Evolutionary conservation across 495 filamentous ascomycete genomes (phyloP).

Genomic region (Aspergillus leporis): DNA sequence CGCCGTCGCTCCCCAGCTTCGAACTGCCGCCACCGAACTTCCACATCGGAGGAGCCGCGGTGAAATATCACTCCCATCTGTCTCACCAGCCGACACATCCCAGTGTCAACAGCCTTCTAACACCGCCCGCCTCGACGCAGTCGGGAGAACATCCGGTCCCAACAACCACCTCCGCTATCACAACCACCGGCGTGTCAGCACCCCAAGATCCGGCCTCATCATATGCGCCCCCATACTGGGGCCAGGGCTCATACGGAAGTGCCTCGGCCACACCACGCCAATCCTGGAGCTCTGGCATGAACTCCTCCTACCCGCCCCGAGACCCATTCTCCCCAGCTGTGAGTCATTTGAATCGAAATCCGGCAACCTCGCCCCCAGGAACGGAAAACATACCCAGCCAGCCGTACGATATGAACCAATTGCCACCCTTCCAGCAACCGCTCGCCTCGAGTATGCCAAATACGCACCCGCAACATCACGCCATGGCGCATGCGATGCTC

Average conservation of each 20-base stretch:
- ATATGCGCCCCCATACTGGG: slow-evolving; percentile 40
- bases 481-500: slow-evolving; percentile 40
- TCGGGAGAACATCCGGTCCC: slow-evolving; percentile 49
- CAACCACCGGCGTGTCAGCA: slow-evolving; percentile 20
- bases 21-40: slow-evolving; percentile 60
- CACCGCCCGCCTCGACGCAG: slow-evolving; percentile 60
- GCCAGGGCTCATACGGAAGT: slow-evolving; percentile 55
- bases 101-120: slow-evolving; percentile 62
- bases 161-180: slow-evolving; percentile 49
- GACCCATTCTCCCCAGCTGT: slow-evolving; percentile 59
- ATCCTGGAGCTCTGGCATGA: slow-evolving; percentile 43
- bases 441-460: slow-evolving; percentile 44
- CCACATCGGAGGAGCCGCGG: slow-evolving; percentile 19
- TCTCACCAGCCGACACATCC: slow-evolving; percentile 46
- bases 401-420: slow-evolving; percentile 60
- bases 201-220: slow-evolving; percentile 41
- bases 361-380: slow-evolving; percentile 51
- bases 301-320: slow-evolving; percentile 43
- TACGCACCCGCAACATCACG: slow-evolving; percentile 31
- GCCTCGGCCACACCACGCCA: slow-evolving; percentile 47
- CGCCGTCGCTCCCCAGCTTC: slow-evolving; percentile 61
- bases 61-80: slow-evolving; percentile 45
- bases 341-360: slow-evolving; percentile 43
- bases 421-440: slow-evolving; percentile 58
- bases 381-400: slow-evolving; percentile 46